Base-by-base conservation (phyloP, 2,329 filamentous ascomycete genomes). In the Elsinoe australis region DNA sequence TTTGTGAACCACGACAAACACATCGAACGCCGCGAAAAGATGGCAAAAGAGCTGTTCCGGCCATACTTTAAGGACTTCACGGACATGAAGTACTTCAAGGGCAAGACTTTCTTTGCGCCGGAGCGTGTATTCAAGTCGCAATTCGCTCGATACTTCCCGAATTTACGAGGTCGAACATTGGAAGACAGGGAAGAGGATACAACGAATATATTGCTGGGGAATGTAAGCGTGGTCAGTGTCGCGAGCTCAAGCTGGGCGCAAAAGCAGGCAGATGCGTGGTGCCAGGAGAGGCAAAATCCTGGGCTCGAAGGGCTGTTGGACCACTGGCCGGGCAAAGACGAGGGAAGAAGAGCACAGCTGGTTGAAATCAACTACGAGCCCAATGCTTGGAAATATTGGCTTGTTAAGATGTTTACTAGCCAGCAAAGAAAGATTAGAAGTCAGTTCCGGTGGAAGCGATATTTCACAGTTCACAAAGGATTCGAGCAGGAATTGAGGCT, bases 21-120 rank as follows among this genome's bases (percentile, higher is more conserved):
- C 63, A 67, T 95, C 5, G 73, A 78, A 54, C 78, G 82, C 55
- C 79, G 90, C 54, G 76, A 85, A 57, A 74, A 87, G 62, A 72
- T 96, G 84, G 63, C 85, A 35, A 75, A 78, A 56, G 80, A 87
- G 64, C 82, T 94, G 61, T 73, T 82, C 15, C 85, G 86, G 51
- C 89, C 90, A 2, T 98, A 98, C 68, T 98, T 95, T 71, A 85
- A 88, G 64, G 90, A 98, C 73, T 95, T 88, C 85, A 79, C 79
- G 51, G 92, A 94, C 67, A 78, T 95, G 66, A 74, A 82, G 55
- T 82, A 92, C 55, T 69, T 75, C 68, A 80, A 88, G 58, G 92
- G 92, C 60, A 98, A 98, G 68, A 87, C 87, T 18, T 98, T 95
- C 69, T 71, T 90, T 45, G 82, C 87, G 15, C 90, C 90, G 29